Evolutionary conservation across 495 filamentous ascomycete genomes (phyloP).

Genomic region (Aspergillus mulundensis): DNA sequence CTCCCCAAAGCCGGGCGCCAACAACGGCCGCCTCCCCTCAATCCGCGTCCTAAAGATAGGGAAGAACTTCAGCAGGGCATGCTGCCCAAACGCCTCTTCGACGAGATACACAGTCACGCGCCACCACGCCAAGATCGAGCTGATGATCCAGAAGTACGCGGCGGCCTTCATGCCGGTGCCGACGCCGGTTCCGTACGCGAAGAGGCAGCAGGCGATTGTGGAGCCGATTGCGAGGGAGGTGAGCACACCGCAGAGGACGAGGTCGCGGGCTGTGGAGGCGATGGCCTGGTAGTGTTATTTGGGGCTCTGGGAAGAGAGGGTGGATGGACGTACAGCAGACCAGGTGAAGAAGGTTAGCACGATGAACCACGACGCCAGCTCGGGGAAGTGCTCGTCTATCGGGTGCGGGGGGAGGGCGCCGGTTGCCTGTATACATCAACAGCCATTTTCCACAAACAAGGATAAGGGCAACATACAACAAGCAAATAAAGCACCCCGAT

Average conservation of each 20-base stretch:
- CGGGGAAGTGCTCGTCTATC: background rate
- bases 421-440: background rate
- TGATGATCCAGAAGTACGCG: slow-evolving; percentile 5
- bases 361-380: background rate
- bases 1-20: background rate
- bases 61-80: background rate
- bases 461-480: background rate
- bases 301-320: background rate
- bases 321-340: background rate
- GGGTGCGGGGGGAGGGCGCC: background rate
- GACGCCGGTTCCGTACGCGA: background rate
- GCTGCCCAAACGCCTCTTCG: background rate
- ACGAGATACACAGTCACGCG: background rate
- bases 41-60: background rate
- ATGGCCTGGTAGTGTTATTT: background rate
- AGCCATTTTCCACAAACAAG: no score
- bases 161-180: background rate
- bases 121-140: background rate
- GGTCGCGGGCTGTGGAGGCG: background rate
- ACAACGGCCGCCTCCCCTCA: background rate
- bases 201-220: slow-evolving; percentile 1
- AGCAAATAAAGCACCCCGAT: slow-evolving; percentile 2
- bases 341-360: background rate
- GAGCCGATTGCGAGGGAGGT: background rate
- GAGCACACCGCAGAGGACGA: background rate